Base-by-base conservation (phyloP, 2,329 filamentous ascomycete genomes). In the Epichloe brachyelytri region DNA sequence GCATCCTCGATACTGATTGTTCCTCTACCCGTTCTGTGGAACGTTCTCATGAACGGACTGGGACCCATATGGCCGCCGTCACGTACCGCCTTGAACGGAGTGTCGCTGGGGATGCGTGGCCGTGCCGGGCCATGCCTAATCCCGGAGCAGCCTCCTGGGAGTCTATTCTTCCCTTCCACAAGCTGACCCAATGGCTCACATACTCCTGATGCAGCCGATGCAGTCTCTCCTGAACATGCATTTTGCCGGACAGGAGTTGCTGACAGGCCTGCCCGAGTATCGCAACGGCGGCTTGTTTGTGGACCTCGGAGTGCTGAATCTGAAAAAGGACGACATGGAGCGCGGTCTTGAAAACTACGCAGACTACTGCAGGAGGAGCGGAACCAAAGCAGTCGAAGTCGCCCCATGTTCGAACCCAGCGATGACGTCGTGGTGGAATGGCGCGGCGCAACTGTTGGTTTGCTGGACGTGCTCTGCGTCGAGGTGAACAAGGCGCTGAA, bases 161-260 rank as follows among this genome's bases (percentile, higher is more conserved):
- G 63, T 85, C 77, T 0, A 90, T 94, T 55, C 79, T 91, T 11
- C 89, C 89, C 0, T 95, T 95, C 71, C 90, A 96, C 73, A 95
- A 95, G 69, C 77, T 95, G 37, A 94, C 89, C 0, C 89, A 95
- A 67, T 96, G 90, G 90, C 82, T 96, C 51, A 88, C 86, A 47
- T 95, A 95, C 69, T 95, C 88, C 78, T 96, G 51, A 94, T 94
- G 86, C 84, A 89, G 22, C 89, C 89, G 0, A 94, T 95, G 84
- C 80, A 83, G 51, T 86, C 82, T 57, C 68, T 95, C 20, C 80
- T 95, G 59, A 79, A 85, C 52, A 82, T 94, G 53, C 81, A 88
- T 57, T 93, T 93, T 65, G 82, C 85, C 3, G 88, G 88, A 43
- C 80, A 81, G 2, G 86, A 94, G 54, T 76, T 94, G 6, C 75